Conservation (phyloP, 2,329 filamentous ascomycete genomes). For the Phyllosticta paracitricarpa region DNA sequence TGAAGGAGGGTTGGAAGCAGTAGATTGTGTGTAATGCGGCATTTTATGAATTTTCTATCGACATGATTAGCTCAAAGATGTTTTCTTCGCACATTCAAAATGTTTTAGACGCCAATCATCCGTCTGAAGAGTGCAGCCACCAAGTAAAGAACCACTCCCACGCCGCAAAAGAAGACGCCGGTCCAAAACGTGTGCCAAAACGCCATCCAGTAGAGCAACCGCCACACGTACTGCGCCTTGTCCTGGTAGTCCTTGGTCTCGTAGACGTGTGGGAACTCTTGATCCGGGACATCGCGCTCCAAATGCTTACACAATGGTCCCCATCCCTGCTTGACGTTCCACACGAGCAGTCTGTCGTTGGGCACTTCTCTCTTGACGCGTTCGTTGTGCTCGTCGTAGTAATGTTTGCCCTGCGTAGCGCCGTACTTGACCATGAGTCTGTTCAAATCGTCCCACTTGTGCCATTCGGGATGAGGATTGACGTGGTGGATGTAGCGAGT, state of each 20-base stretch:
- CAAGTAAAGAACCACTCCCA: neutral
- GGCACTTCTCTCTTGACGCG: neutral
- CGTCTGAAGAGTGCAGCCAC: neutral
- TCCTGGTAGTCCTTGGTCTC: neutral
- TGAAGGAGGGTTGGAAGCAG: conserved; percentile 6
- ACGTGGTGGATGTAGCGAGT: neutral
- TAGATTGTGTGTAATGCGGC: neutral
- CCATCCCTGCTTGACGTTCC: neutral
- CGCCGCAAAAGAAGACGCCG: neutral
- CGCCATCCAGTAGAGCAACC: neutral
- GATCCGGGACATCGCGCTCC: neutral
- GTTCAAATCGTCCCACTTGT: neutral
- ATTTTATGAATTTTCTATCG: neutral
- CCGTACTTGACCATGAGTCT: neutral
- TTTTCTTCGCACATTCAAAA: neutral
- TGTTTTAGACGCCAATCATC: neutral
- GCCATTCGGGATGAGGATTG: neutral
- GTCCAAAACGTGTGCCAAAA: neutral
- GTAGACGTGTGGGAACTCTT: neutral
- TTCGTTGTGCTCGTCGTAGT: neutral
- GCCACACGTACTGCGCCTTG: neutral
- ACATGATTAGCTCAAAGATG: no score
- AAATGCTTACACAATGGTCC: neutral
- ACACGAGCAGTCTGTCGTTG: neutral
- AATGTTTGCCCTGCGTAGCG: neutral